phyloP scores from a whole-genome alignment of 495 filamentous ascomycete genomes.

The Penicillium steckii region DNA sequence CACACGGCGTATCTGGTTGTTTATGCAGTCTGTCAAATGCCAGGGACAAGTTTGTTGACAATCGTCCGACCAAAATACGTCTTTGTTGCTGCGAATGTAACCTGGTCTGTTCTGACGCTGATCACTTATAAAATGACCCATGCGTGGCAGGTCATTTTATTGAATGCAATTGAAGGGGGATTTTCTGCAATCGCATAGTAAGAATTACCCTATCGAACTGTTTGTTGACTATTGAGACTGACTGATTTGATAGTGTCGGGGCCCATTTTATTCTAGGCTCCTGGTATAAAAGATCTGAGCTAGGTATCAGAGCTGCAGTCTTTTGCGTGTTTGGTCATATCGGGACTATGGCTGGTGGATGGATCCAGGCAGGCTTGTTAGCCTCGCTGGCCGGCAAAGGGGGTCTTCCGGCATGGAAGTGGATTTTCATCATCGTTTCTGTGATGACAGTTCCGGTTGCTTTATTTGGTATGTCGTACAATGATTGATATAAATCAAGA shows the following conservation, averaged over 20 bases:
- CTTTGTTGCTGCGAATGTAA: constrained; percentile 33
- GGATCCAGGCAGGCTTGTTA: constrained; percentile 32
- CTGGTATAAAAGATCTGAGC: constrained; percentile 31
- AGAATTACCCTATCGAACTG: background rate
- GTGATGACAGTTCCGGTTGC: constrained; percentile 32
- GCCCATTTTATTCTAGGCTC: constrained; percentile 31
- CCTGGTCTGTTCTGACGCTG: constrained; percentile 33
- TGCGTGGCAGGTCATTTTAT: constrained; percentile 34
- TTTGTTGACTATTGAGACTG: background rate
- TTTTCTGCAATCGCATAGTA: constrained; percentile 39
- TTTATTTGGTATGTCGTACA: constrained; percentile 21
- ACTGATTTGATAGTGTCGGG: constrained; percentile 21
- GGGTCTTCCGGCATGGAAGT: constrained; percentile 31
- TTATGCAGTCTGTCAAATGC: constrained; percentile 40
- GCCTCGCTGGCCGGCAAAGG: constrained; percentile 19
- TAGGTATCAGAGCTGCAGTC: constrained; percentile 27
- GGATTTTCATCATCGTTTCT: constrained; percentile 35
- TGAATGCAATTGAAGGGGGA: constrained; percentile 36
- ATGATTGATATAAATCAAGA: background rate
- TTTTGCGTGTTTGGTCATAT: constrained; percentile 32
- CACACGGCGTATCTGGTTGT: constrained; percentile 36
- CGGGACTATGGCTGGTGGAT: constrained; percentile 29
- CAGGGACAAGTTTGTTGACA: constrained; percentile 32
- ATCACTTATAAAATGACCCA: constrained; percentile 33
- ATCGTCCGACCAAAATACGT: constrained; percentile 33